phyloP scores from a whole-genome alignment of 345 rosid genomes.

The Euphorbia pulcherrima region DNA sequence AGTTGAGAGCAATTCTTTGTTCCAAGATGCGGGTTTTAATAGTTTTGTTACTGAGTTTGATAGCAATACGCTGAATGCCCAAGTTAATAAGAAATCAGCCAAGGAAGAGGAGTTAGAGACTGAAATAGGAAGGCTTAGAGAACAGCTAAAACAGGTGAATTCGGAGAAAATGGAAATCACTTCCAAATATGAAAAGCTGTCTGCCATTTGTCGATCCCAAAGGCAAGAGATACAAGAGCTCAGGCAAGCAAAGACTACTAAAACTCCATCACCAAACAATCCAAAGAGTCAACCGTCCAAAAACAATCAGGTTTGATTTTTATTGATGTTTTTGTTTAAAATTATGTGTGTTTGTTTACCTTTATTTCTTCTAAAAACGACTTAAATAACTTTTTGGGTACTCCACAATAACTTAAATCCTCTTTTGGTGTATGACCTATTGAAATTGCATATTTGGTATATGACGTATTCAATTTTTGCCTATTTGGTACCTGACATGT shows the following conservation, averaged over 20 bases:
- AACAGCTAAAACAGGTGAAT: slow-evolving; percentile 61
- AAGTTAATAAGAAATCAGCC: slow-evolving; percentile 24
- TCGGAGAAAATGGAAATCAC: slow-evolving; percentile 76
- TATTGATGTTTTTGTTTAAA: neutral
- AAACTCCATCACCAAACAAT: slow-evolving; percentile 57
- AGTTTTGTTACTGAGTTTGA: slow-evolving; percentile 87
- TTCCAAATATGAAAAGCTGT: slow-evolving; percentile 79
- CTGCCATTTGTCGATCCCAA: slow-evolving; percentile 93
- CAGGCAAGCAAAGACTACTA: slow-evolving; percentile 67
- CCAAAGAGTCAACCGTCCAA: slow-evolving; percentile 38
- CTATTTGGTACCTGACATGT: too few species aligned
- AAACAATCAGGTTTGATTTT: slow-evolving; percentile 40
- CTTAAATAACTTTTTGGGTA: too few species aligned
- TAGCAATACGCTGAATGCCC: slow-evolving; percentile 48
- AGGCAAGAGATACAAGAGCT: slow-evolving; percentile 95
- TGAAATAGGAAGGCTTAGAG: slow-evolving; percentile 74
- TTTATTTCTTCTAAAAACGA: too few species aligned
- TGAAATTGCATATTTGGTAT: too few species aligned
- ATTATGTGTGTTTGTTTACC: neutral
- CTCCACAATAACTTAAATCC: too few species aligned
- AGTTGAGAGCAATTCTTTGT: slow-evolving; percentile 33
- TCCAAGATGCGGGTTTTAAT: slow-evolving; percentile 59
- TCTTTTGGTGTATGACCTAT: too few species aligned
- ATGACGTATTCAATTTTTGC: too few species aligned
- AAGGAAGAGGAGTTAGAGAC: slow-evolving; percentile 57